phyloP scores from a whole-genome alignment of 176 grass and related monocot genomes.

The Oryza meyeriana region DNA sequence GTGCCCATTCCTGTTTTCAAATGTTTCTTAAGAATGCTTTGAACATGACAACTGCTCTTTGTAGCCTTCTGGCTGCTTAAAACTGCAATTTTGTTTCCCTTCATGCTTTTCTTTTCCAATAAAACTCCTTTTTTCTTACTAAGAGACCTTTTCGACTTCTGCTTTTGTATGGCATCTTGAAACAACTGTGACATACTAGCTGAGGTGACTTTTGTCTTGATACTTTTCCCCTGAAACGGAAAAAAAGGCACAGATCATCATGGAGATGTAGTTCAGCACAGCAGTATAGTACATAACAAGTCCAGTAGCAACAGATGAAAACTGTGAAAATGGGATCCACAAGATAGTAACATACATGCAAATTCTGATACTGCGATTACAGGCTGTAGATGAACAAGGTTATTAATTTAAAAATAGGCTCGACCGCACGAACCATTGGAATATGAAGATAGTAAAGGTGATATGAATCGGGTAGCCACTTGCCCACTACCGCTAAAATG shows the following conservation, averaged over 20 bases:
- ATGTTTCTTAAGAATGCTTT: constrained; percentile 61
- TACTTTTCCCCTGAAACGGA: constrained; percentile 55
- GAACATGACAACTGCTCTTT: constrained; percentile 38
- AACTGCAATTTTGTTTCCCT: constrained; percentile 39
- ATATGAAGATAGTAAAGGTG: neutral
- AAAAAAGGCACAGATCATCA: constrained; percentile 15
- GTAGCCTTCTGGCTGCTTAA: constrained; percentile 38
- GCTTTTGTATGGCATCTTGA: constrained; percentile 48
- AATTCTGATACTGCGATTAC: neutral
- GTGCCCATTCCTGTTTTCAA: constrained; percentile 26
- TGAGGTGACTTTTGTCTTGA: constrained; percentile 28
- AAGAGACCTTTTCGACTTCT: constrained; percentile 33
- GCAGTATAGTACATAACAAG: neutral
- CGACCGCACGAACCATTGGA: neutral
- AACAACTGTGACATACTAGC: constrained; percentile 50
- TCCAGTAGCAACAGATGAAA: neutral
- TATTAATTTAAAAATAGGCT: neutral
- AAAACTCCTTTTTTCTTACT: constrained; percentile 56
- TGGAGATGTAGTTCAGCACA: constrained; percentile 9
- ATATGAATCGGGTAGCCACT: neutral
- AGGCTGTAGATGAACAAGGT: neutral
- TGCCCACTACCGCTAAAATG: neutral
- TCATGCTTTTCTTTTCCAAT: constrained; percentile 46
- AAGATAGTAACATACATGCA: neutral
- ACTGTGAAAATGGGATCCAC: neutral